phyloP scores from a whole-genome alignment of 2,329 filamentous ascomycete species.

The Trichoderma sp. region DNA sequence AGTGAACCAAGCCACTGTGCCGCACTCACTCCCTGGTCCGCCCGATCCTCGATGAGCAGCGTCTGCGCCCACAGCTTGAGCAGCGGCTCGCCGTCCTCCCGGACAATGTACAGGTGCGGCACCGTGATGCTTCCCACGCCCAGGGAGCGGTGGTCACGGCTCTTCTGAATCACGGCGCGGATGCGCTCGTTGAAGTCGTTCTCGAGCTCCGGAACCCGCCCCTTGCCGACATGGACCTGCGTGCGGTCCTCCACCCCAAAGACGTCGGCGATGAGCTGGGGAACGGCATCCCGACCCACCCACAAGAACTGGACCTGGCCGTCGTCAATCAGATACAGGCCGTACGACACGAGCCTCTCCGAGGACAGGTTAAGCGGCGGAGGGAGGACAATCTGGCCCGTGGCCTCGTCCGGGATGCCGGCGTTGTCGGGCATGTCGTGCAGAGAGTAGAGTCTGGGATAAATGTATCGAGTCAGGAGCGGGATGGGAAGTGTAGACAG shows the following conservation, averaged over 20 bases:
- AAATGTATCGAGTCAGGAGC: conserved; percentile 90
- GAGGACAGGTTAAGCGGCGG: conserved; percentile 84
- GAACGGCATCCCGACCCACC: conserved; percentile 90
- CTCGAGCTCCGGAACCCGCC: conserved; percentile 80
- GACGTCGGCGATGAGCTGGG: conserved; percentile 83
- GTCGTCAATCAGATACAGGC: conserved; percentile 94
- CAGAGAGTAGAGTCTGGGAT: conserved; percentile 79
- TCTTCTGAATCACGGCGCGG: conserved; percentile 88
- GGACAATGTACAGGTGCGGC: conserved; percentile 88
- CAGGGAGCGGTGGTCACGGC: conserved; percentile 79
- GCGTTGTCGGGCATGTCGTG: conserved; percentile 97
- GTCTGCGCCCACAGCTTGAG: conserved; percentile 97
- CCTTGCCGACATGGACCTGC: conserved; percentile 89
- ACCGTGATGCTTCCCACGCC: conserved; percentile 92
- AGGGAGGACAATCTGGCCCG: conserved; percentile 86
- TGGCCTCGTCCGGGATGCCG: conserved; percentile 80
- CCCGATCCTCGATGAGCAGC: conserved; percentile 88
- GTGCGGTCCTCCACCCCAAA: conserved; percentile 85
- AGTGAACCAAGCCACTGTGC: conserved; percentile 90
- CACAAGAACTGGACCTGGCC: conserved; percentile 97
- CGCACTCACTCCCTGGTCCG: conserved; percentile 90
- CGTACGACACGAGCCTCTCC: conserved; percentile 83
- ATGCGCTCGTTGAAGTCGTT: conserved; percentile 97
- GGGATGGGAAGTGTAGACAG: conserved; percentile 92
- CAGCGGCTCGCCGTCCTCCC: conserved; percentile 94